Conservation (phyloP, 768 basidiomycete genomes). For the Multifurca ochricompacta region DNA sequence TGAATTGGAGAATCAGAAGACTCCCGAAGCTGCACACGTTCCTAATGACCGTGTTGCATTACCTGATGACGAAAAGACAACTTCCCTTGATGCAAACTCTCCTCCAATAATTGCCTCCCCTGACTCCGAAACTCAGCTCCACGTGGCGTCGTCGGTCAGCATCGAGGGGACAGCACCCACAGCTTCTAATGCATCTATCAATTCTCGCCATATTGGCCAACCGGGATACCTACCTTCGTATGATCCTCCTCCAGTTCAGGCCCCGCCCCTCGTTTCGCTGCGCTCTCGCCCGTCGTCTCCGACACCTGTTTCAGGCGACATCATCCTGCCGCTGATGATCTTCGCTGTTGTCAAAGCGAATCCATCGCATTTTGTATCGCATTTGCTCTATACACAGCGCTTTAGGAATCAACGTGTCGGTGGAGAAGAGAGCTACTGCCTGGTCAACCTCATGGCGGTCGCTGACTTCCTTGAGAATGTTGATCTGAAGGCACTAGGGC, state of each 20-base stretch:
- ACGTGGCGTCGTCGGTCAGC: conserved; percentile 5
- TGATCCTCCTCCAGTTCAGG: not conserved
- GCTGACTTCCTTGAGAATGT: conserved; percentile 95
- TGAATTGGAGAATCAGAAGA: conserved; percentile 33
- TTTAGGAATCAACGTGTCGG: conserved; percentile 50
- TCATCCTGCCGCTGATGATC: conserved; percentile 89
- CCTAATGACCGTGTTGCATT: conserved; percentile 3
- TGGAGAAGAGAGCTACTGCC: conserved; percentile 87
- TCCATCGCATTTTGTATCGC: conserved; percentile 70
- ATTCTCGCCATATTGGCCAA: not conserved
- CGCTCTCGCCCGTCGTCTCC: conserved; percentile 24
- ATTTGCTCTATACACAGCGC: conserved; percentile 56
- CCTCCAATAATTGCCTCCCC: conserved; percentile 24
- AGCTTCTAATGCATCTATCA: conserved; percentile 4
- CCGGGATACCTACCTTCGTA: not conserved
- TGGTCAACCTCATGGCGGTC: conserved; percentile 92
- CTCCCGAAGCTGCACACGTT: conserved; percentile 23
- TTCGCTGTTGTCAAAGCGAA: conserved; percentile 92
- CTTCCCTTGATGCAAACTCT: conserved; percentile 6
- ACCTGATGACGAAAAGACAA: conserved; percentile 12
- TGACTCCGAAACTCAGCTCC: conserved; percentile 15
- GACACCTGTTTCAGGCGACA: conserved; percentile 72
- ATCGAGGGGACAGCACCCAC: not conserved
- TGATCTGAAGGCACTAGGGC: conserved; percentile 63
- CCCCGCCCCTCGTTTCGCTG: conserved; percentile 14